Percentiles rank a stretch among this genome's conserved stretches.
Conservation (phyloP, 176 grass and related monocot species). For the Stipa capillata region DNA sequence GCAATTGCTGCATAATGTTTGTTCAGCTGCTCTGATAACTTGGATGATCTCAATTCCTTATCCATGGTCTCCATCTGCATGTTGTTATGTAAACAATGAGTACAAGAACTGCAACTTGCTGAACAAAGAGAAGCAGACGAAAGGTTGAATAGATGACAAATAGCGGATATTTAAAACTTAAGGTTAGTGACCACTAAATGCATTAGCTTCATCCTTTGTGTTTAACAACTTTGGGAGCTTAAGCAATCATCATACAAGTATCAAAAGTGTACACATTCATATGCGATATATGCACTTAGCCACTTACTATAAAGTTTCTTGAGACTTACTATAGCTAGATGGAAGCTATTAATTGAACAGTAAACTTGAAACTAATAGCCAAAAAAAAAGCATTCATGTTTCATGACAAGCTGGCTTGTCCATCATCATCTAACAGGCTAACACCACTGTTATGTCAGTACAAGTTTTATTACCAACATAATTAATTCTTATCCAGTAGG, state of each 20-base stretch:
- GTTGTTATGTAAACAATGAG: slow-evolving; percentile 13
- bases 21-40: slow-evolving; percentile 82
- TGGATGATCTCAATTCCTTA: slow-evolving; percentile 74
- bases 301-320: not conserved
- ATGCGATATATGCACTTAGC: not conserved
- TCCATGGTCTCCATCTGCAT: slow-evolving; percentile 97
- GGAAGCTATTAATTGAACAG: not conserved
- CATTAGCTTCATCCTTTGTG: not conserved
- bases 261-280: not conserved
- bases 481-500: not conserved
- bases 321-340: not conserved
- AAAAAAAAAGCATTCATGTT: not conserved
- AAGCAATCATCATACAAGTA: not conserved
- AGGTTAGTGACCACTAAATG: not conserved
- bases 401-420: not conserved
- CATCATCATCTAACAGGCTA: not conserved
- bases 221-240: not conserved
- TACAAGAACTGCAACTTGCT: slow-evolving; percentile 6
- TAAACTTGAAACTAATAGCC: not conserved
- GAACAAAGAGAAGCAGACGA: not conserved
- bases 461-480: not conserved
- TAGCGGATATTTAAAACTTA: slow-evolving; percentile 12
- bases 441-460: not conserved
- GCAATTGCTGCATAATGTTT: slow-evolving; percentile 92
- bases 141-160: not conserved